Base-by-base conservation (phyloP, 352 stramenopile genomes). In the Thalassiosira exigua region DNA sequence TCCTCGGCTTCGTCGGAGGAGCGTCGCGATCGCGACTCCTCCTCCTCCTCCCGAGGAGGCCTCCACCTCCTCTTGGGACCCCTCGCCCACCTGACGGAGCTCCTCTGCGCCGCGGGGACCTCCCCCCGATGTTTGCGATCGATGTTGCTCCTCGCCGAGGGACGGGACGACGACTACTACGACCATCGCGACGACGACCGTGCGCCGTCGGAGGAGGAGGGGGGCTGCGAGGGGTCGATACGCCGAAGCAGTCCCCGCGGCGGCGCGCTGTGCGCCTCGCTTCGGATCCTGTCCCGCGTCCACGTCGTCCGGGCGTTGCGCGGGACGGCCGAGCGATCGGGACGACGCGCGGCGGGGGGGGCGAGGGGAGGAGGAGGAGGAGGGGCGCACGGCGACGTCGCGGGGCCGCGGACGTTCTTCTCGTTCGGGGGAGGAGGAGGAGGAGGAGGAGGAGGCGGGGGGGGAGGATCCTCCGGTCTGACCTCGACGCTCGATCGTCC, bases 401-500 rank as follows among this genome's bases (percentile, higher is more conserved):
- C 76, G n/a, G 79, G 79, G 42, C 86, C 84, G 4, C 41, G 46
- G 58, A 74, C 75, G 0, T 92, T 93, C 58, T 93, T 93, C 57
- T 86, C 77, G 0, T 91, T 92, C 70, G 66, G 70, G 19, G 21
- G 48, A 1, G 36, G 36, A 7, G 14, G 14, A 7, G 36, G 36
- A 7, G 36, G 7, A 14, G 36, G 36, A 7, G 14, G 36, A 44
- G 36, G 36, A 7, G 14, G 36, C 36, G 14, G 14, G 7, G 36
- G 36, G 7, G 14, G 36, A 14, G 36, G 36, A 7, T 7, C 36
- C 36, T 3, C n/a, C 27, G 64, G 69, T 30, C 46, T 88, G 32
- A 39, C 21, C 50, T 41, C 60, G 32, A 74, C 27, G 33, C 79
- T 69, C 41, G 58, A 41, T 33, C 21, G 53, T 17, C 66, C 48